phyloP scores from a whole-genome alignment of 176 grass and related monocot genomes.

The Olyra latifolia region DNA sequence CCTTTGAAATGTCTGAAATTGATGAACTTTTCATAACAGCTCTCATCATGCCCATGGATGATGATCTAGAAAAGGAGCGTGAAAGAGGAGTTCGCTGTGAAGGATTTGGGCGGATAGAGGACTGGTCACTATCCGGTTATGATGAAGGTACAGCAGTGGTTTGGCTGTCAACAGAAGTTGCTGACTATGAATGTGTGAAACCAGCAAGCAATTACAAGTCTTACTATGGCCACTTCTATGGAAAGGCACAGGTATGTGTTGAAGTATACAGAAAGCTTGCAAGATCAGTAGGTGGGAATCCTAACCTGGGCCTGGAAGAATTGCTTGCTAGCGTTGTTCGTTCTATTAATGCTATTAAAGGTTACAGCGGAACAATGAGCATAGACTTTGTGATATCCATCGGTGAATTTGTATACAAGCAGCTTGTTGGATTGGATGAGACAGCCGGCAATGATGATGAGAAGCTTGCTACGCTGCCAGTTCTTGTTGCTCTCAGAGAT shows the following conservation, averaged over 20 bases:
- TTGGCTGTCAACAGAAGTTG: slow-evolving; percentile 94
- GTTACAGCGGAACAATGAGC: slow-evolving; percentile 58
- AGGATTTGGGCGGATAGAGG: slow-evolving; percentile 97
- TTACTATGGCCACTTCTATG: slow-evolving; percentile 84
- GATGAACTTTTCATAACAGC: slow-evolving; percentile 89
- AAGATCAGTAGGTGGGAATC: slow-evolving; percentile 79
- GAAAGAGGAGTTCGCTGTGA: slow-evolving; percentile 89
- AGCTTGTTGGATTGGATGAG: slow-evolving; percentile 85
- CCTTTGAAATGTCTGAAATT: slow-evolving; percentile 99
- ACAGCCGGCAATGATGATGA: slow-evolving; percentile 58
- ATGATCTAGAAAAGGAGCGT: slow-evolving; percentile 80
- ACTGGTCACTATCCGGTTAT: slow-evolving; percentile 96
- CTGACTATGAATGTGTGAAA: slow-evolving; percentile 98
- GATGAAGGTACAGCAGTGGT: slow-evolving; percentile 87
- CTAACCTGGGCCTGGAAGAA: slow-evolving; percentile 73
- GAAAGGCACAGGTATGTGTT: slow-evolving; percentile 92
- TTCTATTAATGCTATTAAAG: slow-evolving; percentile 70
- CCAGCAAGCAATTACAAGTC: slow-evolving; percentile 83
- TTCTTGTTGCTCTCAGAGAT: slow-evolving; percentile 86
- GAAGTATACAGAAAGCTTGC: slow-evolving; percentile 87
- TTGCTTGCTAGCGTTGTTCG: slow-evolving; percentile 92
- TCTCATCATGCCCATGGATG: slow-evolving; percentile 89
- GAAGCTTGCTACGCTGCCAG: slow-evolving; percentile 57
- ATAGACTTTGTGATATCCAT: slow-evolving; percentile 90
- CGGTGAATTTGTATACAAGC: slow-evolving; percentile 89